Evolutionary conservation across 2,329 filamentous ascomycete genomes (phyloP).

Genomic region (Xylaria digitata): DNA sequence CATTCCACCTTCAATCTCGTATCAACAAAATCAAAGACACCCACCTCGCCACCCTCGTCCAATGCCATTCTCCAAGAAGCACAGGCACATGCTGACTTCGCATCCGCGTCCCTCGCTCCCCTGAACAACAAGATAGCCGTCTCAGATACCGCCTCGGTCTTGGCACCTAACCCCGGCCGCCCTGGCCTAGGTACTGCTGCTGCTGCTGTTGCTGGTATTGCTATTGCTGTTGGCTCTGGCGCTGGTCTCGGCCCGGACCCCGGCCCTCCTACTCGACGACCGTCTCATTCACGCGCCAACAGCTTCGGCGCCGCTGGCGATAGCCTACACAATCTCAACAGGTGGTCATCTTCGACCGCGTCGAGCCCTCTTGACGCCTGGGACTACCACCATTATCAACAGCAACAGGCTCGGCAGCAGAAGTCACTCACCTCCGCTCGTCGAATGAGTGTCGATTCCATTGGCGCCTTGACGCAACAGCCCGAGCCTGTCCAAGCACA

Average conservation of each 20-base stretch:
- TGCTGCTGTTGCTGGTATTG: too few relatives aligned
- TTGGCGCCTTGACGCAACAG: conserved; percentile 47
- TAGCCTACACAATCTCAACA: conserved; percentile 61
- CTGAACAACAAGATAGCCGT: conserved; percentile 25
- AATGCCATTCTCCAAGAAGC: conserved; percentile 31
- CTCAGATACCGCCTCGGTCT: conserved; percentile 22
- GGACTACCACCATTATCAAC: conserved; percentile 41
- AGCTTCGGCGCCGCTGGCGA: conserved; percentile 53
- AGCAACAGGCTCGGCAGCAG: conserved; percentile 46
- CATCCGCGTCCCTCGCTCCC: conserved; percentile 38
- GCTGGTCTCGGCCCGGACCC: conserved; percentile 18
- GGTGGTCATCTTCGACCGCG: conserved; percentile 64
- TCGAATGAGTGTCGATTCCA: conserved; percentile 59
- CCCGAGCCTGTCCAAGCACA: conserved; percentile 25
- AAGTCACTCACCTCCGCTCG: conserved; percentile 52
- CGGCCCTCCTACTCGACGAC: conserved; percentile 30
- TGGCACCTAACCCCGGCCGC: conserved; percentile 13
- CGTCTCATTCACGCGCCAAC: conserved; percentile 42
- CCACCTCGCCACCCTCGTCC: conserved; percentile 16
- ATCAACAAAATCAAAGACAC: conserved; percentile 34
- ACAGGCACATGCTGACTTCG: conserved; percentile 36
- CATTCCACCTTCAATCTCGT: conserved; percentile 14
- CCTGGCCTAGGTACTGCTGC: neutral
- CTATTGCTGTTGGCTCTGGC: conserved; percentile 1
- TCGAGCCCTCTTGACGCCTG: conserved; percentile 59